These are phyloP conservation scores for Chaetothyriales sp. DNA, from an alignment of 2,329 filamentous ascomycete species.

Conservation along the genomic window DNA sequence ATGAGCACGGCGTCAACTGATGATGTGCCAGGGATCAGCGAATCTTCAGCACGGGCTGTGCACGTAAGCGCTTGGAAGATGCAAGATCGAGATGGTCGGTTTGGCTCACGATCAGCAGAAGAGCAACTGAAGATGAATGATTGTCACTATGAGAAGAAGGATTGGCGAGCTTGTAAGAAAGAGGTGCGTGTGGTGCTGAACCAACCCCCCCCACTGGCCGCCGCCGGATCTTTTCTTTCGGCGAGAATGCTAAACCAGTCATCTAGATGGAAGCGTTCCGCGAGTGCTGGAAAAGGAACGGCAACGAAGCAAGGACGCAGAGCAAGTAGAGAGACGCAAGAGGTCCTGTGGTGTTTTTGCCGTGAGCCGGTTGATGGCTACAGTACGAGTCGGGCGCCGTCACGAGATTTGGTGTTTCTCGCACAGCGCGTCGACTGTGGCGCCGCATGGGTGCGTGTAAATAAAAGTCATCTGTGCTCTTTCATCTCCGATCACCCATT, in stretches of 20 bases:
- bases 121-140: slow-evolving; percentile 87
- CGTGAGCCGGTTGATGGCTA: not conserved
- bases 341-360: no score
- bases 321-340: slow-evolving; percentile 39
- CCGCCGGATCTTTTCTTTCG: not conserved
- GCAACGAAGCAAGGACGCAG: slow-evolving; percentile 71
- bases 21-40: slow-evolving; percentile 65
- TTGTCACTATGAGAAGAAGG: slow-evolving; percentile 91
- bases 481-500: not conserved
- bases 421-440: slow-evolving; percentile 3
- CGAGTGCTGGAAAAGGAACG: slow-evolving; percentile 79
- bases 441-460: not conserved
- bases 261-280: slow-evolving; percentile 75
- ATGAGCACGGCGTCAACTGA: slow-evolving; percentile 1
- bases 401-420: slow-evolving; percentile 12
- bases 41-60: slow-evolving; percentile 91
- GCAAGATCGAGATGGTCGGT: not conserved
- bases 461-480: not conserved
- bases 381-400: slow-evolving; percentile 1
- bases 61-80: slow-evolving; percentile 36
- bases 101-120: slow-evolving; percentile 35
- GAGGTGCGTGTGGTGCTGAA: slow-evolving; percentile 72
- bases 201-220: no score
- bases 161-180: slow-evolving; percentile 77
- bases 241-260: slow-evolving; percentile 1